Evolutionary conservation across 495 filamentous ascomycete genomes (phyloP), one percentile per base, ranked within the genome.

Genomic region (Podospora pseudopauciseta): DNA sequence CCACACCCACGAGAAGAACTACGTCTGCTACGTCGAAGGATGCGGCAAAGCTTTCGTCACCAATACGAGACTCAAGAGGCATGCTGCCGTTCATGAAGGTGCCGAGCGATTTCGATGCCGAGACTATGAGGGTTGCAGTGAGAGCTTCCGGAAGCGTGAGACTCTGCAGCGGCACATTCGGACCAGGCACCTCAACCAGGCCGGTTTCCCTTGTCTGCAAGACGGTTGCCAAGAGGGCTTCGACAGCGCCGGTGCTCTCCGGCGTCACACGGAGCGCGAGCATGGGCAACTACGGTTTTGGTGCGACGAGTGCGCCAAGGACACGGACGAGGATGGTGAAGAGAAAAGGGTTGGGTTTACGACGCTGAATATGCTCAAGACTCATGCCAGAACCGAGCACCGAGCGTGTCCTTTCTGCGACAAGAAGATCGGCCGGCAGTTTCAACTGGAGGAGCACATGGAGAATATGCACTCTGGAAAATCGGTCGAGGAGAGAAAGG

Each of bases 41-140:
- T 99, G 95, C 73, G 87, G 81, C 15, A 97, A 95, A 77, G 86
- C 83, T 11, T 97, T 98, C 73, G 82, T 90, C 44, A 94, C 89
- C 0, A 86, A 86, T 0, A 91, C 89, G 2, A 81, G 89, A n/a
- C 84, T 96, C 5, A 83, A 86, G 27, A 84, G 90, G 23, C 91
- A 94, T 75, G 73, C 86, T 63, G 83, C 83, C 26, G 84, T 88
- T 1, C 91, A 94, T 72, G 84, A 92, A 74, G 89, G 87, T 26
- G 81, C 81, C 66, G 87, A 92, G 68, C 83, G 87, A 63, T 91
- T 87, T 70, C 82, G 83, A 66, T 99, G 95, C 74, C 87, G 84
- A 6, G 90, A 87, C 26, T 89, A 89, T 68, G 86, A 89, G 7
- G 89, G 86, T 1, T 99, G 95, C 75, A 81, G 86, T 44, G 85